Base-by-base conservation (phyloP, 345 rosid species). In the Anacardium occidentale region DNA sequence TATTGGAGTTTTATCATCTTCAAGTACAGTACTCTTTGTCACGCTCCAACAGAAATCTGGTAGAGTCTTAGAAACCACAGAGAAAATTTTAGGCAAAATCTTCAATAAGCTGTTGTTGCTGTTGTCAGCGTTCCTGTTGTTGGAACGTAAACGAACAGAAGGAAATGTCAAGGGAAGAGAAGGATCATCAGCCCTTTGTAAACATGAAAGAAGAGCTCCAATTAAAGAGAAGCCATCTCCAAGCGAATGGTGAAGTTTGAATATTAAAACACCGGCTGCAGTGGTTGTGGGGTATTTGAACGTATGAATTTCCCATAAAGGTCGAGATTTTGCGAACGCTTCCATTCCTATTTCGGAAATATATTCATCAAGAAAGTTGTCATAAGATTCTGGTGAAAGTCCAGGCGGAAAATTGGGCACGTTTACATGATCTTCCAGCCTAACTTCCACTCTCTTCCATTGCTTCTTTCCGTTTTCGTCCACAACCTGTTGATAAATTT, bases 161-260 rank as follows among this genome's bases (percentile, higher is more conserved):
- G 89, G 88, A 32, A 85, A 80, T 8, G 83, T 69, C 71, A 83
- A 34, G 4, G 89, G 83, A 50, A 83, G 76, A 25, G 73, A 75
- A 75, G 90, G 90, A 17, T 81, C 21, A 8, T 86, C 88, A 9
- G 85, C 90, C 58, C 90, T 73, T 70, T 83, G 78, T 2, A 88
- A 68, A 51, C 87, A 83, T n/a, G 90, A 88, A 40, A 88, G 76
- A 34, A 88, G 85, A 50, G 82, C 83, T n/a, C 85, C 83, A 81
- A 86, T 76, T 2, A 88, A 68, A 75, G 84, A 81, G 26, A 64
- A 81, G 17, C 92, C 92, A 48, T 88, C 92, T 0, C 88, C 90
- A 17, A 88, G 85, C 0, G 90, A 69, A 44, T 88, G 92, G 60
- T 88, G 90, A 44, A 88, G 80, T 78, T 86, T 88, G 76, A 88